phyloP scores from a whole-genome alignment of 441 rosid genomes.

The Populus hybrid region DNA sequence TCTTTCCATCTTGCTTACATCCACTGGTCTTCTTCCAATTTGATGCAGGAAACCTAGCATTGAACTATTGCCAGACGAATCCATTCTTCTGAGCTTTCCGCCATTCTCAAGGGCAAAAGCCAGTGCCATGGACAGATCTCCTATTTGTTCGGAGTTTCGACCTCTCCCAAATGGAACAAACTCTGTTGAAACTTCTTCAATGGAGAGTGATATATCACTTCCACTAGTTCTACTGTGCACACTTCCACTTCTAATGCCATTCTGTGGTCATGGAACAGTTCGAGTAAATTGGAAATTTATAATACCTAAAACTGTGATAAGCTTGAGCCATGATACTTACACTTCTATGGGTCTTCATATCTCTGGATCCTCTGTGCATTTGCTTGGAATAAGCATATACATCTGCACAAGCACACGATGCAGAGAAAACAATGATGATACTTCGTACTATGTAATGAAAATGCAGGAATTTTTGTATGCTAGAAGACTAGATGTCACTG shows the following conservation, averaged over 20 bases:
- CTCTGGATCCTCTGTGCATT: conserved; percentile 50
- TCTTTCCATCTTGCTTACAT: conserved; percentile 38
- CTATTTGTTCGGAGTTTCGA: conserved; percentile 39
- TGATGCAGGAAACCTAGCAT: conserved; percentile 62
- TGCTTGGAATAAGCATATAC: conserved; percentile 47
- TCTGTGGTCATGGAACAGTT: conserved; percentile 37
- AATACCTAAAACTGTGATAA: conserved; percentile 5
- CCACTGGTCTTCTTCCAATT: conserved; percentile 54
- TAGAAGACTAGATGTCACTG: background rate
- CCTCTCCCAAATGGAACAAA: conserved; percentile 56
- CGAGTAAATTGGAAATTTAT: conserved; percentile 6
- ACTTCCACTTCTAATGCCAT: conserved; percentile 33
- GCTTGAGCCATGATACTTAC: conserved; percentile 42
- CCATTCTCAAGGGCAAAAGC: conserved; percentile 77
- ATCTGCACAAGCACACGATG: conserved; percentile 36
- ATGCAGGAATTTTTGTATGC: background rate
- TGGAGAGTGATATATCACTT: conserved; percentile 34
- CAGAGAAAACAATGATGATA: background rate
- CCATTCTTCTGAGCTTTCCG: conserved; percentile 52
- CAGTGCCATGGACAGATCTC: conserved; percentile 68
- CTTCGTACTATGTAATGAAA: background rate
- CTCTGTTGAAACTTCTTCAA: conserved; percentile 43
- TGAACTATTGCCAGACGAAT: conserved; percentile 48
- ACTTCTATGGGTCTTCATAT: conserved; percentile 33
- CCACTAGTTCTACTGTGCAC: conserved; percentile 21